phyloP scores from a whole-genome alignment of 2,329 filamentous ascomycete species.

The Hypomyces perniciosus region DNA sequence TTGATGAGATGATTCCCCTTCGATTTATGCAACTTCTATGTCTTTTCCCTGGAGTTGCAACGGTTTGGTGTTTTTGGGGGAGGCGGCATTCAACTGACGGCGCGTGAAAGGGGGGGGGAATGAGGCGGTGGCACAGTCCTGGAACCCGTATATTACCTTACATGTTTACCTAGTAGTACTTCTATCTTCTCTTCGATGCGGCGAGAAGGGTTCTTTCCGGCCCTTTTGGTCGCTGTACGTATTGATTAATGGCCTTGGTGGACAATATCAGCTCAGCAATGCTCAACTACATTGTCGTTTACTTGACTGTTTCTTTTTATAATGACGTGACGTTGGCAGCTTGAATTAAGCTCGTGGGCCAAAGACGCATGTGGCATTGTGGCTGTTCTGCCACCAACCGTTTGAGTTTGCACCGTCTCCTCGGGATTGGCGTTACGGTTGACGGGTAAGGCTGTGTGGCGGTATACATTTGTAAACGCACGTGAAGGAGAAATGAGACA shows the following conservation, averaged over 20 bases:
- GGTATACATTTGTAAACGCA: no score
- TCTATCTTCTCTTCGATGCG: constrained; percentile 23
- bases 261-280: constrained; percentile 29
- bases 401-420: no score
- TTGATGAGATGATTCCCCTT: constrained; percentile 19
- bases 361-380: no score
- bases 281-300: not conserved
- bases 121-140: not conserved
- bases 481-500: no score
- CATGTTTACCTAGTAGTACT: constrained; percentile 16
- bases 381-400: no score
- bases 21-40: constrained; percentile 16
- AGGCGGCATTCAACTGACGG: not conserved
- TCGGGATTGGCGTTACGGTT: no score
- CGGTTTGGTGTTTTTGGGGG: constrained; percentile 15
- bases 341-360: no score
- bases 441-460: no score
- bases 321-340: no score
- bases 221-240: constrained; percentile 17
- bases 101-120: not conserved
- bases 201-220: constrained; percentile 14
- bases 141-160: constrained; percentile 5
- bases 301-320: no score
- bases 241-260: constrained; percentile 28
- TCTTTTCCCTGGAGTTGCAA: constrained; percentile 21